A percentile compares a stretch with the other conserved stretches of the same genome.
These are phyloP conservation scores for Gossypium mustelinum DNA, from an alignment of 345 rosid genomes.

Conservation along the genomic window DNA sequence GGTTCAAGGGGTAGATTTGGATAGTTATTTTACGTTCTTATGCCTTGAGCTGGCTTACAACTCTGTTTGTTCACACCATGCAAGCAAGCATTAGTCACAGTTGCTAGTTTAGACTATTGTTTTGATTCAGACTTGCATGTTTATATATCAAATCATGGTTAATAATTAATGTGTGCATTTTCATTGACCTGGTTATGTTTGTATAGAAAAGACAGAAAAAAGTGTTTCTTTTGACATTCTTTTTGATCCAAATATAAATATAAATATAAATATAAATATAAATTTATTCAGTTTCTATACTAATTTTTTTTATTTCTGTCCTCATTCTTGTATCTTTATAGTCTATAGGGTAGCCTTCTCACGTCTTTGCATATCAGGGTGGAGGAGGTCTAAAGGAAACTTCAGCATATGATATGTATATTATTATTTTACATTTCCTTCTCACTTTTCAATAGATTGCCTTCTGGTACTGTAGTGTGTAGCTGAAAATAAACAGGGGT, in stretches of 20 bases:
- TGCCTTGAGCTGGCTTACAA: not conserved
- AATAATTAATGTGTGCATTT: not conserved
- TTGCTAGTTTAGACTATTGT: not conserved
- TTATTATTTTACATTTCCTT: not conserved
- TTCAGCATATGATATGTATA: not conserved
- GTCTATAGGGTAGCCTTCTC: conserved; percentile 1
- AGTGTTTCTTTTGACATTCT: not conserved
- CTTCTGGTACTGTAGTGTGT: not conserved
- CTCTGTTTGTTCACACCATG: not conserved
- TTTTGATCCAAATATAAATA: not conserved
- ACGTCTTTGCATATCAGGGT: not conserved
- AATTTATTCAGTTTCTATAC: not conserved
- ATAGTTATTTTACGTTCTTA: not conserved
- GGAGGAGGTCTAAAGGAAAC: conserved; percentile 6
- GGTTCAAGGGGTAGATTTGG: not conserved
- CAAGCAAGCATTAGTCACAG: not conserved
- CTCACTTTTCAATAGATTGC: not conserved
- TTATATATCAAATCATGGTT: not conserved
- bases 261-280: not conserved
- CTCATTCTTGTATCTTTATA: not conserved
- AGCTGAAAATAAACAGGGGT: not conserved
- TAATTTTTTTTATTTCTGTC: not conserved
- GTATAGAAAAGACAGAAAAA: not conserved
- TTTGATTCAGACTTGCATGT: not conserved
- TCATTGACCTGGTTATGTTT: not conserved